These are phyloP conservation scores for Chytriomyces sp. DNA, from an alignment of 192 early-diverging fungal genomes.

Conservation along the genomic window DNA sequence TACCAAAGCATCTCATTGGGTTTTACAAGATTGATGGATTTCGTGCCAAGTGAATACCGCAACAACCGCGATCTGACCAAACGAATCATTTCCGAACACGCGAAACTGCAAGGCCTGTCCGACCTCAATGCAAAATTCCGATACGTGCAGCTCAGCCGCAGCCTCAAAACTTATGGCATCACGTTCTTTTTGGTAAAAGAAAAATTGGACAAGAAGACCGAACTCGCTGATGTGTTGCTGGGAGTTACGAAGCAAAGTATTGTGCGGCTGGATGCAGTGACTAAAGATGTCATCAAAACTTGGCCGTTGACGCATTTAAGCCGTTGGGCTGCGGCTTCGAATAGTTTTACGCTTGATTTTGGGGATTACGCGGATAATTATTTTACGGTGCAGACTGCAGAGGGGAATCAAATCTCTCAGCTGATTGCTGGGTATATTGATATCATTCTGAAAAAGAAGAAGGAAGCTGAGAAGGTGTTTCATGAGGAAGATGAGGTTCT, in stretches of 20 bases:
- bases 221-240: conserved; percentile 48
- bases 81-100: conserved; percentile 56
- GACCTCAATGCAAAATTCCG: conserved; percentile 66
- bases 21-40: conserved; percentile 50
- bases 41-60: conserved; percentile 59
- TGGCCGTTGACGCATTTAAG: conserved; percentile 64
- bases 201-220: conserved; percentile 53
- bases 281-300: conserved; percentile 58
- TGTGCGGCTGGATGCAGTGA: conserved; percentile 57
- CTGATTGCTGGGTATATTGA: conserved; percentile 70
- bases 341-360: conserved; percentile 67
- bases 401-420: conserved; percentile 66
- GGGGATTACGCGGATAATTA: conserved; percentile 64
- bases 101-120: conserved; percentile 58
- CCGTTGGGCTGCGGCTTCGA: conserved; percentile 61
- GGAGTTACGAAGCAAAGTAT: conserved; percentile 64
- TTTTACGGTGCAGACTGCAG: conserved; percentile 61
- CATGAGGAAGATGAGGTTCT: conserved; percentile 55
- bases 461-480: conserved; percentile 57
- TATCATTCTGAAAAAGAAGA: conserved; percentile 65
- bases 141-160: conserved; percentile 59
- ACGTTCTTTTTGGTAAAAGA: conserved; percentile 67
- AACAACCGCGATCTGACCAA: conserved; percentile 59
- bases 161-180: conserved; percentile 65
- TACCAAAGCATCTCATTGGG: not conserved